Evolutionary conservation across 2,329 filamentous ascomycete genomes (phyloP).

Genomic region (Colletotrichum aenigma): DNA sequence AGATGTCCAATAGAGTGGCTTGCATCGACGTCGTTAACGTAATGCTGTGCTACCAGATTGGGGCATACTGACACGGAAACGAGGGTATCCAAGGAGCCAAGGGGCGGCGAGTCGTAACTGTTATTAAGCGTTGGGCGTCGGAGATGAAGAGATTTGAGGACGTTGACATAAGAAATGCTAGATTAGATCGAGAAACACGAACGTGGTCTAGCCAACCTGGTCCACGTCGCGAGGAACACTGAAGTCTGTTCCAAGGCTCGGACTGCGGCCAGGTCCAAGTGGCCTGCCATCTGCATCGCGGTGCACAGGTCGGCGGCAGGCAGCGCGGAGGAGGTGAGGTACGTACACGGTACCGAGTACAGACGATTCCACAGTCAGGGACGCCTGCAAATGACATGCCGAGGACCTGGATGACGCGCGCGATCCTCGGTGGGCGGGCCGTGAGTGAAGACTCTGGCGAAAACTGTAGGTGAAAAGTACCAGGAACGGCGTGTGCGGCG

Average conservation of each 20-base stretch:
- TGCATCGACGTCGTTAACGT: constrained; percentile 5
- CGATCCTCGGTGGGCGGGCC: not conserved
- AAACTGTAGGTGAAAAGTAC: not conserved
- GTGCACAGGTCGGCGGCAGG: not conserved
- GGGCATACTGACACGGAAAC: not conserved
- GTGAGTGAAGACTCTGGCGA: not conserved
- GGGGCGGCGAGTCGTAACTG: not conserved
- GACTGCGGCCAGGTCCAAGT: constrained; percentile 4
- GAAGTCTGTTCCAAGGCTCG: not conserved
- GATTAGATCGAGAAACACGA: not conserved
- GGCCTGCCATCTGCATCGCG: not conserved
- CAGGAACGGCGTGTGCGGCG: not conserved
- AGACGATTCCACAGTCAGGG: not conserved
- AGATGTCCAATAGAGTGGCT: constrained; percentile 13
- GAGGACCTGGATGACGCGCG: not conserved
- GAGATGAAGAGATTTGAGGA: not conserved
- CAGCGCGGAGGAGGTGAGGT: not conserved
- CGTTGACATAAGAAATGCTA: constrained; percentile 3
- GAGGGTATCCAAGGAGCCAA: not conserved
- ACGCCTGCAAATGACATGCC: not conserved
- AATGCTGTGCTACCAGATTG: constrained; percentile 1
- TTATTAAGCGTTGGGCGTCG: not conserved
- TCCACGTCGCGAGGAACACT: not conserved
- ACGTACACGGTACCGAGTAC: not conserved
- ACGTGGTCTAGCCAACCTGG: not conserved